Evolutionary conservation across 1,284 basidiomycete genomes (phyloP).

Genomic region (Trametes sp.): DNA sequence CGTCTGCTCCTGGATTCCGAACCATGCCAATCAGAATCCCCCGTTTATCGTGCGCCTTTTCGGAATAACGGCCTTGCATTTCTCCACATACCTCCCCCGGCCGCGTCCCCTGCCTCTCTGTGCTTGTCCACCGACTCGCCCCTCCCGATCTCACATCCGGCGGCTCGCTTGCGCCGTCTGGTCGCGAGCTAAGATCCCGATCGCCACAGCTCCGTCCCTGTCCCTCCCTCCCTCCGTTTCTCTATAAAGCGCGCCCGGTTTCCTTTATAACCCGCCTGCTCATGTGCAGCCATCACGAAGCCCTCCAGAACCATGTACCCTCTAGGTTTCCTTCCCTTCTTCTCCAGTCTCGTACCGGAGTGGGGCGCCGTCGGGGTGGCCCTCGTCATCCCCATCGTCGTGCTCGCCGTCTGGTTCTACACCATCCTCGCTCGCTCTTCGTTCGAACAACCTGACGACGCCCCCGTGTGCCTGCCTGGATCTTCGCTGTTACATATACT

Average conservation of each 20-base stretch:
- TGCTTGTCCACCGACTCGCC: constrained; percentile 11
- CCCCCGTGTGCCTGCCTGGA: constrained; percentile 62
- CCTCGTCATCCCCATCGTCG: constrained; percentile 60
- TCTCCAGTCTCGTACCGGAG: constrained; percentile 63
- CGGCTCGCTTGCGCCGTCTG: constrained; percentile 21
- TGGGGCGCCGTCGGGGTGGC: constrained; percentile 61
- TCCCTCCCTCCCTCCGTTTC: constrained; percentile 27
- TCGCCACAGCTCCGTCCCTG: constrained; percentile 20
- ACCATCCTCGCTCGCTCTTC: constrained; percentile 41
- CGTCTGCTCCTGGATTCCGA: constrained; percentile 18
- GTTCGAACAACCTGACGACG: constrained; percentile 45
- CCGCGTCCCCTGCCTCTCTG: neutral
- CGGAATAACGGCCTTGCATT: constrained; percentile 17
- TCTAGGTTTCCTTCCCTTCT: constrained; percentile 65
- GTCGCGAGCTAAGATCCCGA: constrained; percentile 26
- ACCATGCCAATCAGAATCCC: constrained; percentile 28
- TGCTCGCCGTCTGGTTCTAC: constrained; percentile 55
- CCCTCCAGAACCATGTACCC: constrained; percentile 45
- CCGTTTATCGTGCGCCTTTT: constrained; percentile 25
- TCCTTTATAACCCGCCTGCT: constrained; percentile 23
- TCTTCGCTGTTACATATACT: constrained; percentile 60
- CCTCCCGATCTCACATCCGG: constrained; percentile 23
- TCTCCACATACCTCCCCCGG: constrained; percentile 8
- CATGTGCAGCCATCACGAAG: constrained; percentile 27
- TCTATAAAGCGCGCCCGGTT: constrained; percentile 23